These are phyloP conservation scores for Lentinula sp. DNA, from an alignment of 768 basidiomycete species.

Conservation along the genomic window DNA sequence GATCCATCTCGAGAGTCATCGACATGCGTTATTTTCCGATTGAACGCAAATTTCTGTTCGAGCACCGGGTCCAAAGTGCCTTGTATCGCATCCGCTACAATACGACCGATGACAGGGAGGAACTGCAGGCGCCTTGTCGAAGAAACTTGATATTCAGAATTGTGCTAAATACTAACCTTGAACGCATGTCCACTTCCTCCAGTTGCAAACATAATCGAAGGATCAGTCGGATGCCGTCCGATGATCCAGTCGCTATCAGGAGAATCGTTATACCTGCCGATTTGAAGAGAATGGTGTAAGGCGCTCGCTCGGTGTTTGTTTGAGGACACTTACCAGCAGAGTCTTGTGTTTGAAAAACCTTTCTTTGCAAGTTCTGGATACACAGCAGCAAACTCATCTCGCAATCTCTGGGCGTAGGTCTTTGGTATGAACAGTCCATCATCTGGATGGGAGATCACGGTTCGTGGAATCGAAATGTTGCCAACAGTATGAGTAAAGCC, in stretches of 20 bases:
- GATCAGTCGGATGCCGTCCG: constrained; percentile 54
- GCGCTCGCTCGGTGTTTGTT: background rate
- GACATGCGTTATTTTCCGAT: constrained; percentile 29
- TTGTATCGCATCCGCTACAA: constrained; percentile 71
- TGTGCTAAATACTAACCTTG: constrained; percentile 43
- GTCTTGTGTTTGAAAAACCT: constrained; percentile 63
- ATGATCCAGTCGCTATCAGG: constrained; percentile 88
- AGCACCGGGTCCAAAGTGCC: constrained; percentile 49
- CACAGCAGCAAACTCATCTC: constrained; percentile 44
- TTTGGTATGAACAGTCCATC: constrained; percentile 64
- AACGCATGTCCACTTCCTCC: constrained; percentile 86
- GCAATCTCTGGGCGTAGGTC: constrained; percentile 40
- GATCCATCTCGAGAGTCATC: constrained; percentile 29
- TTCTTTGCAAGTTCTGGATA: constrained; percentile 77
- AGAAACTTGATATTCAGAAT: background rate
- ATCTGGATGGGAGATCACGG: constrained; percentile 53
- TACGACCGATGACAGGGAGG: constrained; percentile 73
- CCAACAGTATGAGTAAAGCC: constrained; percentile 56
- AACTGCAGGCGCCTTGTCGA: constrained; percentile 45
- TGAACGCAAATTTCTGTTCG: constrained; percentile 56
- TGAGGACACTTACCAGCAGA: constrained; percentile 72
- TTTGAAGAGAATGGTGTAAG: background rate
- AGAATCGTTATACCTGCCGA: constrained; percentile 80
- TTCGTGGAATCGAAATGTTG: constrained; percentile 71
- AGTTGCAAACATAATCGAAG: constrained; percentile 72